These are phyloP conservation scores for Eucalyptus decipiens DNA, from an alignment of 345 rosid genomes.

Conservation along the genomic window DNA sequence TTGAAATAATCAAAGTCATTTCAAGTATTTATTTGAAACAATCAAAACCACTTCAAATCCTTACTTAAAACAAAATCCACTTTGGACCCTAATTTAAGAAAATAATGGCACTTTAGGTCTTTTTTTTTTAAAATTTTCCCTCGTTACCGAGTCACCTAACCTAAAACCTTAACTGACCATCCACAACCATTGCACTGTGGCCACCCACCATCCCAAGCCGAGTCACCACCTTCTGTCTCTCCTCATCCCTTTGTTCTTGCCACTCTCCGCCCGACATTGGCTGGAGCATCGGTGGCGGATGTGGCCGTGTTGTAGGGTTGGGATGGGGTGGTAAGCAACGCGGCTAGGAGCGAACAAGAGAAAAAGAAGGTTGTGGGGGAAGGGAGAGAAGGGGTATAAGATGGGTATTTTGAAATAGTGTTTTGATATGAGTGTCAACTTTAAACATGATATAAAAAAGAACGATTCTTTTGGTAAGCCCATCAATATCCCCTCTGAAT, in stretches of 20 bases:
- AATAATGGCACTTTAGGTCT: no score
- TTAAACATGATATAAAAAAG: neutral
- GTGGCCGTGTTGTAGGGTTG: neutral
- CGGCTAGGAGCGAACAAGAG: neutral
- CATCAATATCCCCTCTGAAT: neutral
- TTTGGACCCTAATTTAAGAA: no score
- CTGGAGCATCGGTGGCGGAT: neutral
- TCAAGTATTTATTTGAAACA: no score
- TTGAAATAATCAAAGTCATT: no score
- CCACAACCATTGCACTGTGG: neutral
- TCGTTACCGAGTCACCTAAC: neutral
- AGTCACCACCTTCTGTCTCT: neutral
- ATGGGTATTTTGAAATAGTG: neutral
- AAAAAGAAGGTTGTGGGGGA: neutral
- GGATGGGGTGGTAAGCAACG: neutral
- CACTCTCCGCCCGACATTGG: neutral
- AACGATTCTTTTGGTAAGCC: neutral
- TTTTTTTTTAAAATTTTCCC: no score
- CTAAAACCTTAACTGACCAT: neutral
- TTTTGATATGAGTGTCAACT: neutral
- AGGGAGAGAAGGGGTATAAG: neutral
- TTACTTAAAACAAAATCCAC: no score
- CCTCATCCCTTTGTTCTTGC: neutral
- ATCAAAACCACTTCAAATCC: accelerated
- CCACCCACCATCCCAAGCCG: neutral